Conservation (phyloP, 176 grass and related monocot genomes). For the Ensete glaucum region DNA sequence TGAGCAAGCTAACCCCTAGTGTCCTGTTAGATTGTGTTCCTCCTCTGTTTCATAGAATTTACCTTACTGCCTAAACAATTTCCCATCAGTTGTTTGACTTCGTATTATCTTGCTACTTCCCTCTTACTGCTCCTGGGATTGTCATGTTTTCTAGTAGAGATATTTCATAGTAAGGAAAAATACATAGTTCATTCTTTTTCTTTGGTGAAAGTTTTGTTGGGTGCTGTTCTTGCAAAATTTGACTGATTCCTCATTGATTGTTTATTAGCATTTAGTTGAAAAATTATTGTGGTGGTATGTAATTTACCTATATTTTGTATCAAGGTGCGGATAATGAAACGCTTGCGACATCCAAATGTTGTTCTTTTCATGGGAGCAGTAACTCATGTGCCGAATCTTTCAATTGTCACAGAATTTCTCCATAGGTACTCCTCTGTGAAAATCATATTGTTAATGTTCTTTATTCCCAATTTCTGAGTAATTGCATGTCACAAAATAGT, state of each 20-base stretch:
- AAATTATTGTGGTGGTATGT: not conserved
- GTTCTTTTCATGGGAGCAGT: conserved; percentile 99
- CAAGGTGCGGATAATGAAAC: conserved; percentile 90
- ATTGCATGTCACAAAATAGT: not conserved
- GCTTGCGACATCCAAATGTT: conserved; percentile 92
- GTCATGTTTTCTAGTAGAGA: too few relatives aligned
- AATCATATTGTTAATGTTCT: not conserved
- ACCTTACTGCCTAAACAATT: too few relatives aligned
- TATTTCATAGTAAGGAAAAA: too few relatives aligned
- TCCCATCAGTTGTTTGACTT: too few relatives aligned
- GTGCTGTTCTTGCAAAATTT: not conserved
- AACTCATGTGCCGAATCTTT: conserved; percentile 86
- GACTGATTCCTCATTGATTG: not conserved
- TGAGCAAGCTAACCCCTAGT: too few relatives aligned
- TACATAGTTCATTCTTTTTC: too few relatives aligned
- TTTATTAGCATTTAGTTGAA: conserved; percentile 1
- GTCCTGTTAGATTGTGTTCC: too few relatives aligned
- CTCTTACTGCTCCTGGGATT: too few relatives aligned
- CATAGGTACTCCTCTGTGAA: conserved; percentile 46
- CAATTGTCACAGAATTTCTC: conserved; percentile 97
- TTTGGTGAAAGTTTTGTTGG: too few relatives aligned
- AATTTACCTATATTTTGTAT: conserved; percentile 17
- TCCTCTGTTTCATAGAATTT: too few relatives aligned
- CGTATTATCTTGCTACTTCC: too few relatives aligned
- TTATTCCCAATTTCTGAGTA: not conserved